phyloP scores from a whole-genome alignment of 2,329 filamentous ascomycete species.

The Orbilia blumenaviensis region DNA sequence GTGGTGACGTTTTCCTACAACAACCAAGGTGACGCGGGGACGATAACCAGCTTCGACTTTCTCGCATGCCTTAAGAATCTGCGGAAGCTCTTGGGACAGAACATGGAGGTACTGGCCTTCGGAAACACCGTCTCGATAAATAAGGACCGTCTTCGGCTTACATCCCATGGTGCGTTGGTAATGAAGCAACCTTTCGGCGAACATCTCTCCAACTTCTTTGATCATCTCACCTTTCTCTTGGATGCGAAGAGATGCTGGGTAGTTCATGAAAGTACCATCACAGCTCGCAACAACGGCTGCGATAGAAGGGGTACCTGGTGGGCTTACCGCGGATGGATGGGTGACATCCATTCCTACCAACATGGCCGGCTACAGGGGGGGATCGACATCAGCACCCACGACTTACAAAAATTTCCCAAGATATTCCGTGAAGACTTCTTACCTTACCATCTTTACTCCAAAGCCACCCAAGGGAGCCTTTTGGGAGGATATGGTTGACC shows the following conservation, averaged over 20 bases:
- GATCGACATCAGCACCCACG: background rate
- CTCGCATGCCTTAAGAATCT: constrained; percentile 72
- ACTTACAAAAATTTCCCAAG: background rate
- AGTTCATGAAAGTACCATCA: constrained; percentile 76
- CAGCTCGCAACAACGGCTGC: constrained; percentile 82
- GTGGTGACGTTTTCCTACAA: constrained; percentile 89
- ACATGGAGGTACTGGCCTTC: constrained; percentile 81
- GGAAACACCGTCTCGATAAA: constrained; percentile 90
- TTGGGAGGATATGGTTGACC: constrained; percentile 72
- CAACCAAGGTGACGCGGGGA: constrained; percentile 75
- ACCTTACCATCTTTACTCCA: constrained; percentile 65
- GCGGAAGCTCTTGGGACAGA: constrained; percentile 73
- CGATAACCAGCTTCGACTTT: constrained; percentile 56
- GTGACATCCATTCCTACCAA: constrained; percentile 89
- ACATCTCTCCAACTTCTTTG: constrained; percentile 7
- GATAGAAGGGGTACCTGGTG: constrained; percentile 73
- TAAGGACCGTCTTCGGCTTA: constrained; percentile 77
- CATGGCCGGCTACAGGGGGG: constrained; percentile 69
- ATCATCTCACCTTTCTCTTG: constrained; percentile 36
- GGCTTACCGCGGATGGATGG: constrained; percentile 78
- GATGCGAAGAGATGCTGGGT: constrained; percentile 67
- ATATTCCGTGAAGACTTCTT: constrained; percentile 59
- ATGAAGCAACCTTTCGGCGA: constrained; percentile 6
- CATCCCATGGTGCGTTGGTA: constrained; percentile 47
- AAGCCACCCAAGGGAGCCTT: constrained; percentile 66